Evolutionary conservation across 2,329 filamentous ascomycete species (phyloP), one percentile per base, ranked within the genome.

Genomic region (Proliferodiscus dingleyae): DNA sequence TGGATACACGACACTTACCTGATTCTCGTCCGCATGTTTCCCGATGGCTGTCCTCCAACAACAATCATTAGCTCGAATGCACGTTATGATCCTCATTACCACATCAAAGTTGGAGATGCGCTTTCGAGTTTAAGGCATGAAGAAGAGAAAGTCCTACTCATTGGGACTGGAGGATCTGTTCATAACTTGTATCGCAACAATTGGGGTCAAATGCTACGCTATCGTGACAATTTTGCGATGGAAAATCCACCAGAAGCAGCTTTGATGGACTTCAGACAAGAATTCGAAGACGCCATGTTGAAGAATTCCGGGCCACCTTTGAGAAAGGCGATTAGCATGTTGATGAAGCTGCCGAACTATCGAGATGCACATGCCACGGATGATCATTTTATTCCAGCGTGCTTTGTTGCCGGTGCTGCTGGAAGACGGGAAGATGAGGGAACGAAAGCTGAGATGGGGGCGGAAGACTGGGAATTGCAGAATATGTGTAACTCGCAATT

Each of bases 1-100:
- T 86, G 81, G 82, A 85, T 86, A 59, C 81, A 87, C 67, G 83
- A 87, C 62, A 83, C 79, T 0, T 86, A 80, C 58, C 71, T 86
- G 3, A 75, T 86, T 46, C 67, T 85, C 7, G 82, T 85, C 59
- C 71, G 80, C 43, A 86, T 87, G 81, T 86, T 86, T 52, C 82
- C 81, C 0, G 52, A 58, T 2, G 69, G 67, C n/a, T 83, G 78
- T 55, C 83, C 83, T 2, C 83, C 82, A 0, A 84, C 81, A 0
- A 83, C 79, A 2, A 69, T 84, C 43, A 64, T 79, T 45, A 72
- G 68, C 29, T 71, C 74, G 66, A 78, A 79, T 49, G 70, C 71
- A 1, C 65, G 72, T 7, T 80, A 74, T 57, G 74, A 79, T 50
- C 74, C 77, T 0, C 73, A 78, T 53, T 73, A 70, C 56, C 76